Base-by-base conservation (phyloP, 306 rosid species). In the Rosa chinensis region DNA sequence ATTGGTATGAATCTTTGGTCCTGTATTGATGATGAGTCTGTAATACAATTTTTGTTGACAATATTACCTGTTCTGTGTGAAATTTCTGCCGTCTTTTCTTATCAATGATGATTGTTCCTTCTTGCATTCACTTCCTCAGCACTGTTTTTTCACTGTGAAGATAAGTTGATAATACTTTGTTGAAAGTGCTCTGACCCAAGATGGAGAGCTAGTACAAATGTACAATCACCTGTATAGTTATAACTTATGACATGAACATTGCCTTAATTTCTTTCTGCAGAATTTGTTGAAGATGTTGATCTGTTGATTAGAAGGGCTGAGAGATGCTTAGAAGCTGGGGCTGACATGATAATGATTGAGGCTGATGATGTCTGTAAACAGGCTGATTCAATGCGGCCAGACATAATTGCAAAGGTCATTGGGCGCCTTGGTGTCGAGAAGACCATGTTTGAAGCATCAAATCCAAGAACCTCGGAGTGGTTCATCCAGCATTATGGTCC, bases 311-410 rank as follows among this genome's bases (percentile, higher is more conserved):
- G 94, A 81, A 90, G 85, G 83, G 96, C 99, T 12, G 99, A 91
- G 91, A 89, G 98, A 82, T 95, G 99, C 82, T 84, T 95, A 77
- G 97, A 95, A 84, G 98, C 94, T 9, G 99, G 98, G 75, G 99
- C 99, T n/a, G 98, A 90, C 87, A 90, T 88, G 93, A 90, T 92
- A 84, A 83, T 91, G 97, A 90, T 90, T 3, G 98, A 90, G 64
- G 97, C 96, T 23, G 97, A 88, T 73, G 93, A 88, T 89, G 85
- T 95, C 64, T 84, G 87, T 74, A 84, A 84, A 73, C 86, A 87
- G 17, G 88, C 89, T 28, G 96, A 87, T 66, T 70, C 89, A 43
- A 86, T 95, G 77, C 88, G 97, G 0, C 88, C 91, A 0, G 99
- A 95, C 84, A 82, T 93, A 43, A 86, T 95, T 44, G 96, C 97